Evolutionary conservation across 2,329 filamentous ascomycete genomes (phyloP).

Genomic region (Pseudogymnoascus verrucosus): DNA sequence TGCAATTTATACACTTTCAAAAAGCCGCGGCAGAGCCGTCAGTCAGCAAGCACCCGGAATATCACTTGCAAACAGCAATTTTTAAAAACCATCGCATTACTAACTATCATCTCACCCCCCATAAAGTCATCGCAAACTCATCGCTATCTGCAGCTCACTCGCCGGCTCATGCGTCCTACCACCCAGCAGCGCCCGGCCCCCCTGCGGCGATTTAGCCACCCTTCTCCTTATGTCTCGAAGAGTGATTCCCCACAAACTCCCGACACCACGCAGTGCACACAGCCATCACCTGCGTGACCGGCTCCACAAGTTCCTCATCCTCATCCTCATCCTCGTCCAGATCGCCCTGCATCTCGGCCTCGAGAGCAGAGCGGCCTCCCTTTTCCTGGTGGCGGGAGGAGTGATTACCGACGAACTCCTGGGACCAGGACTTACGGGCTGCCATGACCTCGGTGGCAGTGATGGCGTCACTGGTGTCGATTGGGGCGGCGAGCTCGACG

Average conservation of each 20-base stretch:
- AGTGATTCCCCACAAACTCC: background rate
- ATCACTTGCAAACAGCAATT: background rate
- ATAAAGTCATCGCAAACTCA: background rate
- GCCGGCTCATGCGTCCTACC: background rate
- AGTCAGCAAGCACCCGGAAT: background rate
- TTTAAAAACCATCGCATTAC: background rate
- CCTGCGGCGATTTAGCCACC: background rate
- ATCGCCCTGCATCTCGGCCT: too few species aligned
- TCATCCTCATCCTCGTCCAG: too few species aligned
- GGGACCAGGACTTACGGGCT: background rate
- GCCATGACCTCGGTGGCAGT: background rate
- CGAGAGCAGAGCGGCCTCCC: too few species aligned
- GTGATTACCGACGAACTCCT: background rate
- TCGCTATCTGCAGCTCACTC: background rate
- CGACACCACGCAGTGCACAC: background rate
- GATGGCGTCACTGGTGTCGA: background rate
- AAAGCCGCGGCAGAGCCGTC: background rate
- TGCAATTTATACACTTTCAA: background rate
- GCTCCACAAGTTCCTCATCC: background rate
- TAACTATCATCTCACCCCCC: background rate
- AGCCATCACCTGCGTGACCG: background rate
- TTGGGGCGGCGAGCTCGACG: background rate
- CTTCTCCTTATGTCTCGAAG: background rate
- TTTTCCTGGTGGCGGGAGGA: background rate
- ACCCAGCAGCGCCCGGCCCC: background rate